phyloP scores from a whole-genome alignment of 75 land plant species.

The Cunninghamia lanceolata region DNA sequence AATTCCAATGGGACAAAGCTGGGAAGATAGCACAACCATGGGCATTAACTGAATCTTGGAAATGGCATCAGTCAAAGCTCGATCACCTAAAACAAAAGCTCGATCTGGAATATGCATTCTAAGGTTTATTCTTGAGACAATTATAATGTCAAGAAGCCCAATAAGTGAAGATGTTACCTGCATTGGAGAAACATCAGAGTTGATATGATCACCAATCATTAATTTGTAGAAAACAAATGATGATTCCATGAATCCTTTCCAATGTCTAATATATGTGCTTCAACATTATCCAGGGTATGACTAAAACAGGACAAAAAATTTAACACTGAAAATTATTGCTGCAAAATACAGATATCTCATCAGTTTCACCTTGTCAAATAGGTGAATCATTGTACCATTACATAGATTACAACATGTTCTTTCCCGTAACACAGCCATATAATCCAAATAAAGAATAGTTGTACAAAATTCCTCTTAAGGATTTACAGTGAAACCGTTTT shows the following conservation, averaged over 20 bases:
- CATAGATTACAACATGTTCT: not conserved
- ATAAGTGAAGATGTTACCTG: slow-evolving; percentile 18
- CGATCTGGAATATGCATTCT: slow-evolving; percentile 28
- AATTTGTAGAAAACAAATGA: slow-evolving; percentile 1
- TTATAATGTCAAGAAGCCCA: slow-evolving; percentile 21
- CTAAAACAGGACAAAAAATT: not conserved
- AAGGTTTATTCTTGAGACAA: slow-evolving; percentile 20
- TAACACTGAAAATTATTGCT: not conserved
- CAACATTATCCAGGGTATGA: not conserved
- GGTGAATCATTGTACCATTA: not conserved
- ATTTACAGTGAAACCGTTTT: not conserved
- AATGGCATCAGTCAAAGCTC: slow-evolving; percentile 22
- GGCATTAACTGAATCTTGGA: slow-evolving; percentile 29
- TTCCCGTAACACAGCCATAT: not conserved
- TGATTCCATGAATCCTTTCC: not conserved
- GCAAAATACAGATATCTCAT: not conserved
- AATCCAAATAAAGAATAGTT: not conserved
- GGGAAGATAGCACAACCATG: slow-evolving; percentile 29
- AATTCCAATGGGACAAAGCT: slow-evolving; percentile 23
- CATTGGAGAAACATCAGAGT: not conserved
- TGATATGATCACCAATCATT: not conserved
- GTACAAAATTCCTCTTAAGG: not conserved
- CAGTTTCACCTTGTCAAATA: not conserved
- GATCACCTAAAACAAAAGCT: slow-evolving; percentile 26
- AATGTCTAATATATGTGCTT: not conserved